Conservation (phyloP, 345 rosid genomes). For the Camelina hispida region DNA sequence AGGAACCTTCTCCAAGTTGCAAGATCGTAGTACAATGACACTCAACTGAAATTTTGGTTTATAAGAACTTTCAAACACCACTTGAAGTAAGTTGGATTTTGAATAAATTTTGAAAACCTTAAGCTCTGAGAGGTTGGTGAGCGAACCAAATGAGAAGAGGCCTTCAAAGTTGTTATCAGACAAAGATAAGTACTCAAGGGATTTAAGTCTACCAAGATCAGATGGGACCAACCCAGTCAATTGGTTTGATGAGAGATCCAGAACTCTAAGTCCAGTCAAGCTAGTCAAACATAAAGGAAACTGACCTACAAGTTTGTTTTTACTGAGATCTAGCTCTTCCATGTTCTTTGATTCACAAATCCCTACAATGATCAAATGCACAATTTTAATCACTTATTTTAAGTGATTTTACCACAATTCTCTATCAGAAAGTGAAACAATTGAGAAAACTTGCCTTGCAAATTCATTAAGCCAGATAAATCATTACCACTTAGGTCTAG, state of each 20-base stretch:
- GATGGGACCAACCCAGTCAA: too few relatives aligned
- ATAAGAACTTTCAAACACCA: background rate
- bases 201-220: too few relatives aligned
- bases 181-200: too few relatives aligned
- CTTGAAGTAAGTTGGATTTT: too few relatives aligned
- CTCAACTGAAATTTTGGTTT: conserved; percentile 23
- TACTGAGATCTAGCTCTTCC: background rate
- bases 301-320: background rate
- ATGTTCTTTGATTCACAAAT: background rate
- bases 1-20: conserved; percentile 26
- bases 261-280: conserved; percentile 10
- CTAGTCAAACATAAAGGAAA: conserved; percentile 17
- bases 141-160: too few relatives aligned
- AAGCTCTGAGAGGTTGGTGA: too few relatives aligned
- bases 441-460: background rate
- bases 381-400: too few relatives aligned
- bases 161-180: too few relatives aligned
- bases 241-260: conserved; percentile 35
- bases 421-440: too few relatives aligned
- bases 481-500: background rate
- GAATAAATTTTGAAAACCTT: too few relatives aligned
- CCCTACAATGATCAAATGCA: background rate
- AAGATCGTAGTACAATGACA: conserved; percentile 5
- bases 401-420: too few relatives aligned
- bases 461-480: background rate